phyloP scores from a whole-genome alignment of 768 basidiomycete species.

The Boletus subcaerulescens region DNA sequence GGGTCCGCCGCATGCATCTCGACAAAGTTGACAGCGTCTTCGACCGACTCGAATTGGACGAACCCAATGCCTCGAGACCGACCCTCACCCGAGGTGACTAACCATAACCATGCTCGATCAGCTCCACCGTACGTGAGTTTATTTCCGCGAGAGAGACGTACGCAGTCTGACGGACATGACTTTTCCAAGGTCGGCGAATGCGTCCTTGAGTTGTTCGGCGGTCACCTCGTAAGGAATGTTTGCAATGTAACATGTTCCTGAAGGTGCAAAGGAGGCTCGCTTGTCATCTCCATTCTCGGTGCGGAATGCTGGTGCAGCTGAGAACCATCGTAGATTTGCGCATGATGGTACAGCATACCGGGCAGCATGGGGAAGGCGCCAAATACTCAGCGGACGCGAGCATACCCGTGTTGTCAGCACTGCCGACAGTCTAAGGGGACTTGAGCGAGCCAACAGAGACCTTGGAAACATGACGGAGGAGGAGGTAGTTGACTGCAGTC shows the following conservation, averaged over 20 bases:
- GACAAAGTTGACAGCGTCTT: conserved; percentile 37
- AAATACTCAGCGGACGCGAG: conserved; percentile 15
- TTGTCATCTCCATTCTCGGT: background rate
- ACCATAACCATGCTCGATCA: background rate
- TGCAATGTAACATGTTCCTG: conserved; percentile 42
- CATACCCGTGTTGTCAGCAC: conserved; percentile 2
- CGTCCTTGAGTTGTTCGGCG: conserved; percentile 39
- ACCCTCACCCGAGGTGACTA: conserved; percentile 34
- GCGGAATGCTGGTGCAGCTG: conserved; percentile 10
- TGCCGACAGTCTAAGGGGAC: conserved; percentile 8
- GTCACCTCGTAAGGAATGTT: conserved; percentile 52
- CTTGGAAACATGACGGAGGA: conserved; percentile 21
- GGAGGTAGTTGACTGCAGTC: background rate
- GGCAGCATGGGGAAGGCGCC: conserved; percentile 4
- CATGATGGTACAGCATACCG: background rate
- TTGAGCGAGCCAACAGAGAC: conserved; percentile 18
- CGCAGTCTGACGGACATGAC: conserved; percentile 39
- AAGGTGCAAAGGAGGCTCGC: conserved; percentile 23
- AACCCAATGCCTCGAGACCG: conserved; percentile 44
- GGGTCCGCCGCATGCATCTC: conserved; percentile 42
- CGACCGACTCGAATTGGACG: conserved; percentile 38
- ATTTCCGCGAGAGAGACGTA: conserved; percentile 27
- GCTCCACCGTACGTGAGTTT: background rate
- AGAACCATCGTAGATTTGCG: conserved; percentile 17
- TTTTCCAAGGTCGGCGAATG: conserved; percentile 44